Percentiles rank a stretch among this genome's conserved stretches.
Conservation (phyloP, 257 asterid genomes). For the Osmanthus fragrans region DNA sequence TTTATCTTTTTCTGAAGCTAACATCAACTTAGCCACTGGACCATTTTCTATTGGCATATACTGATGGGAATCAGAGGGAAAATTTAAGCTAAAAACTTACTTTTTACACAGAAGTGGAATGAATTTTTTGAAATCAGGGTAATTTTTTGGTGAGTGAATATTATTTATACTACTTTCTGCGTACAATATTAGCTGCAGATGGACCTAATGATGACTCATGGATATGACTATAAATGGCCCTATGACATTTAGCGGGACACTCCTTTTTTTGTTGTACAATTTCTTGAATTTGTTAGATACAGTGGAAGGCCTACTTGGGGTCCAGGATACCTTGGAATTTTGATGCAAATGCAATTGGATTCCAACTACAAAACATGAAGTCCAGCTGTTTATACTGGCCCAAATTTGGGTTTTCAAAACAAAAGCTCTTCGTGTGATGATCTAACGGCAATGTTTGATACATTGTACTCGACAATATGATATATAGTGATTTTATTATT, state of each 20-base stretch:
- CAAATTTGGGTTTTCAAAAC: background rate
- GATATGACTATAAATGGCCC: background rate
- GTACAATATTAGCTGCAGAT: slow-evolving; percentile 9
- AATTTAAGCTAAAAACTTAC: slow-evolving; percentile 23
- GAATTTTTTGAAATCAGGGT: slow-evolving; percentile 7
- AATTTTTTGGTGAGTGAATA: slow-evolving; percentile 1
- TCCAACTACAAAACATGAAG: background rate
- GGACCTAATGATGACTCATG: background rate
- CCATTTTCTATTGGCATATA: slow-evolving; percentile 45
- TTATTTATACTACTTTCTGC: background rate
- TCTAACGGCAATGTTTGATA: background rate
- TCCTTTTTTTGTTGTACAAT: background rate
- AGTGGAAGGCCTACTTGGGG: slow-evolving; percentile 11
- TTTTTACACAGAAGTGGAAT: background rate
- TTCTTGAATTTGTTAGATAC: slow-evolving; percentile 11
- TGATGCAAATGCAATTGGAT: background rate
- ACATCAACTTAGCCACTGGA: slow-evolving; percentile 38
- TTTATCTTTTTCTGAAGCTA: slow-evolving; percentile 27
- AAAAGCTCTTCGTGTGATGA: too few species aligned
- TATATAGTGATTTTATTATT: too few species aligned
- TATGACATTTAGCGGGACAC: background rate
- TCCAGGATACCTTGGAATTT: background rate
- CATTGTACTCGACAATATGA: too few species aligned
- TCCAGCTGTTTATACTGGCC: background rate
- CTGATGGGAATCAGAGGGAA: slow-evolving; percentile 34